Conservation (phyloP, 2,329 filamentous ascomycete genomes). For the Sclerotinia spermophila region DNA sequence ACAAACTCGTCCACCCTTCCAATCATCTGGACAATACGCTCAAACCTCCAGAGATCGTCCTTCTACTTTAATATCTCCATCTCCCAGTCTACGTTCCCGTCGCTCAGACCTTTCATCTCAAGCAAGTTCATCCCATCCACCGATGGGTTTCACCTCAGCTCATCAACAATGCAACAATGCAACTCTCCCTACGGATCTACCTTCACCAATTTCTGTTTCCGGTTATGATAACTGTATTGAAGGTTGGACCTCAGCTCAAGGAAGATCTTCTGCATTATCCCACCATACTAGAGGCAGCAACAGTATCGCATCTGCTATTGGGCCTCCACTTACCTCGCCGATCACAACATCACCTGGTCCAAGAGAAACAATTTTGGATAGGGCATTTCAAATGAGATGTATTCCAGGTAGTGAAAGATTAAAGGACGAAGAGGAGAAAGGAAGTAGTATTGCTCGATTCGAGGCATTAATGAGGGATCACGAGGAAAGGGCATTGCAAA, state of each 20-base stretch:
- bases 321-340: slow-evolving; percentile 37
- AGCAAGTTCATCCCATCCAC: slow-evolving; percentile 38
- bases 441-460: slow-evolving; percentile 62
- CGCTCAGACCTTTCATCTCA: slow-evolving; percentile 56
- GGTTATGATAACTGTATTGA: slow-evolving; percentile 57
- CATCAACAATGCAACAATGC: slow-evolving; percentile 47
- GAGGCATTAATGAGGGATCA: slow-evolving; percentile 62
- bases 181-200: slow-evolving; percentile 52
- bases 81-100: slow-evolving; percentile 58
- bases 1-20: slow-evolving; percentile 48
- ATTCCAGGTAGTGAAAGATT: slow-evolving; percentile 58
- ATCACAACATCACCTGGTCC: slow-evolving; percentile 44
- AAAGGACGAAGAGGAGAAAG: slow-evolving; percentile 53
- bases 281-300: slow-evolving; percentile 52
- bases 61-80: slow-evolving; percentile 53
- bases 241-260: slow-evolving; percentile 58
- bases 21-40: slow-evolving; percentile 46
- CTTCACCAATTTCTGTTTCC: slow-evolving; percentile 50
- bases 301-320: slow-evolving; percentile 50
- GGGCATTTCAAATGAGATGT: slow-evolving; percentile 60
- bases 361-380: slow-evolving; percentile 63
- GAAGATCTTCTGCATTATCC: slow-evolving; percentile 54
- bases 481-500: slow-evolving; percentile 45
- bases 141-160: slow-evolving; percentile 46
- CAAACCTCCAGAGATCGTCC: slow-evolving; percentile 41